Conservation (phyloP, 139 green algal species). For the Chlorella sp. region DNA sequence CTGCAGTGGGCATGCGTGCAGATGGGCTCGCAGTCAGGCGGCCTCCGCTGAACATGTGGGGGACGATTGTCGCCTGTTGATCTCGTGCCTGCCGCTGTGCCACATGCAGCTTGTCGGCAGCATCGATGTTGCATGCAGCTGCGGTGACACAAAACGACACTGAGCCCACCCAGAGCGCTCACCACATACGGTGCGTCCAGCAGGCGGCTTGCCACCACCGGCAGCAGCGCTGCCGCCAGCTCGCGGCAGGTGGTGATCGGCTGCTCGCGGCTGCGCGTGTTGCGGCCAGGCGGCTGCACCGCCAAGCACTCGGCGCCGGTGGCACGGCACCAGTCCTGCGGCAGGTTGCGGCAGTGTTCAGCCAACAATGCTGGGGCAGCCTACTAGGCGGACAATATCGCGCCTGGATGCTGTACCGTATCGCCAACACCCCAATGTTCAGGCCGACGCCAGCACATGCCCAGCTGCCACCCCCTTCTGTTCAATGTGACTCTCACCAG, state of each 20-base stretch:
- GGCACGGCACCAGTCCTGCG: slow-evolving; percentile 75
- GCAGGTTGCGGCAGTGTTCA: too few relatives aligned
- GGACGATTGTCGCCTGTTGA: too few relatives aligned
- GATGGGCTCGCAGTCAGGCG: too few relatives aligned
- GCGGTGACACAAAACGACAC: background rate
- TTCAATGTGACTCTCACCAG: slow-evolving; percentile 48
- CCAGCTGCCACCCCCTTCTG: background rate
- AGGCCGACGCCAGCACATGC: too few relatives aligned
- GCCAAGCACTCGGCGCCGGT: slow-evolving; percentile 68
- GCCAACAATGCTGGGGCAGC: too few relatives aligned
- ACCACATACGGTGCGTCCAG: slow-evolving; percentile 59
- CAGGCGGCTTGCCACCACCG: slow-evolving; percentile 59
- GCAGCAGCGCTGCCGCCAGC: slow-evolving; percentile 61
- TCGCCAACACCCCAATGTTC: too few relatives aligned
- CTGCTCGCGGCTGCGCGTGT: slow-evolving; percentile 54
- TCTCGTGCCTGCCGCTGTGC: too few relatives aligned
- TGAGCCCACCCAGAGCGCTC: background rate
- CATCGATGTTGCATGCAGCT: background rate
- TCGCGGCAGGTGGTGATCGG: slow-evolving; percentile 44
- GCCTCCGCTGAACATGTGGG: too few relatives aligned
- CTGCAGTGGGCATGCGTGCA: too few relatives aligned
- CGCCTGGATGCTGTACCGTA: too few relatives aligned
- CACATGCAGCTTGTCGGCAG: background rate
- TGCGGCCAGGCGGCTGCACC: slow-evolving; percentile 78
- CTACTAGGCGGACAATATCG: too few relatives aligned